Conservation (phyloP, 371 early-diverging fungal species). For the Sporodiniella umbellata region DNA sequence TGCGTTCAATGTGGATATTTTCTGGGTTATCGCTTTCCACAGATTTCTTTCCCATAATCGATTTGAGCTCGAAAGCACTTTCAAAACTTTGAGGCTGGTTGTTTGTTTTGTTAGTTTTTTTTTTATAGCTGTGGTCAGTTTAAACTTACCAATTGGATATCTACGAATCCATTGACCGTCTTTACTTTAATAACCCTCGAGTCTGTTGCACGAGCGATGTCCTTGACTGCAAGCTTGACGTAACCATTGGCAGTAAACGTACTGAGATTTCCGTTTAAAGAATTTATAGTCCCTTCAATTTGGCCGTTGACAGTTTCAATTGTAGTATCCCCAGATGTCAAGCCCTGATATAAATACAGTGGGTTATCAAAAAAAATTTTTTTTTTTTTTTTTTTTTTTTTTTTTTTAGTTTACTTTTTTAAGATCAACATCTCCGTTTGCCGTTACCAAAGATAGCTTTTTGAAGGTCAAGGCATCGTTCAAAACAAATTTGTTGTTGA, state of each 20-base stretch:
- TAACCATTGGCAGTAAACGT: neutral
- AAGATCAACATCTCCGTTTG: constrained; percentile 7
- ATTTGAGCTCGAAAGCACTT: constrained; percentile 2
- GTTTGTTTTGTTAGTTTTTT: neutral
- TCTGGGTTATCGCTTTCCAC: constrained; percentile 5
- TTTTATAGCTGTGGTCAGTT: no score
- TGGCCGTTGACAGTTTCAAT: constrained; percentile 2
- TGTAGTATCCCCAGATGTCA: constrained; percentile 1
- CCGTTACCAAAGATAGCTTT: constrained; percentile 1
- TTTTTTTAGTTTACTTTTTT: neutral
- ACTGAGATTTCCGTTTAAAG: constrained; percentile 3
- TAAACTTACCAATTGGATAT: constrained; percentile 3
- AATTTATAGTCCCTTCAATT: constrained; percentile 1
- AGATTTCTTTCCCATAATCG: neutral
- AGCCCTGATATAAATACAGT: neutral
- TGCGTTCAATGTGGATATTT: neutral
- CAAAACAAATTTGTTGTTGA: neutral
- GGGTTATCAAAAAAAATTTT: neutral
- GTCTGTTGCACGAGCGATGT: neutral
- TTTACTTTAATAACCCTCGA: neutral
- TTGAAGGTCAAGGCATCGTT: constrained; percentile 2
- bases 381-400: neutral
- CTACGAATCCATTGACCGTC: constrained; percentile 3
- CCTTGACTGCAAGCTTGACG: neutral
- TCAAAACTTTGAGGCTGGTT: constrained; percentile 5